These are phyloP conservation scores for Hura crepitans DNA, from an alignment of 441 rosid species.

Conservation along the genomic window DNA sequence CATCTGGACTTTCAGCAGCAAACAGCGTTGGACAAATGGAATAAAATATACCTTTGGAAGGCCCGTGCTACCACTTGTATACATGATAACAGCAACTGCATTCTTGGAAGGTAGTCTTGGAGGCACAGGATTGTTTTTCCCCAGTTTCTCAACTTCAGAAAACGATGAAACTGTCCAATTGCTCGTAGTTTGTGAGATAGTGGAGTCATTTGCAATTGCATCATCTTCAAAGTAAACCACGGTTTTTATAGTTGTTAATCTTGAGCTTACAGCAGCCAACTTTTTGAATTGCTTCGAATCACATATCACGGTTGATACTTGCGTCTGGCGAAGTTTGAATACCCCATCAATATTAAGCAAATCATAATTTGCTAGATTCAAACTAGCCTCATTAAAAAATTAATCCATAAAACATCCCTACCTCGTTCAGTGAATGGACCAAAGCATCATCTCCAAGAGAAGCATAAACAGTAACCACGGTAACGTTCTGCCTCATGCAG, in stretches of 20 bases:
- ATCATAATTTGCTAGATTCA: not conserved
- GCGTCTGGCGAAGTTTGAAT: constrained; percentile 53
- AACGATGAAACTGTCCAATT: constrained; percentile 60
- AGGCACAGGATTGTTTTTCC: constrained; percentile 44
- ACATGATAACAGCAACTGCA: constrained; percentile 75
- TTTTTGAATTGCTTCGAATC: constrained; percentile 72
- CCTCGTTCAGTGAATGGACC: constrained; percentile 91
- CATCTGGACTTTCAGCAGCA: constrained; percentile 2
- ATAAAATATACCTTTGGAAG: constrained; percentile 69
- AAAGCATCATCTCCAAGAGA: constrained; percentile 91
- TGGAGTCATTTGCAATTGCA: constrained; percentile 40
- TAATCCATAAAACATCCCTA: constrained; percentile 13
- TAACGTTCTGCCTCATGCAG: constrained; percentile 77
- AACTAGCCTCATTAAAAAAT: not conserved
- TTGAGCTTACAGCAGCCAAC: constrained; percentile 54
- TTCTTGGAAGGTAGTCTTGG: constrained; percentile 69
- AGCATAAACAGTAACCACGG: constrained; percentile 89
- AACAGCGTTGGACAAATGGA: not conserved
- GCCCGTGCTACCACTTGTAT: constrained; percentile 95
- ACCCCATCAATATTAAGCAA: constrained; percentile 1
- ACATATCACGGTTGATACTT: constrained; percentile 74
- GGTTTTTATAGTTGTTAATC: constrained; percentile 48
- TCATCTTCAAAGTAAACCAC: constrained; percentile 73
- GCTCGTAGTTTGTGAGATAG: constrained; percentile 31
- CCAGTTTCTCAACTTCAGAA: constrained; percentile 73